Percentiles rank a stretch among this genome's conserved stretches.
Conservation (phyloP, 768 basidiomycete species). For the Lentinula aciculospora region DNA sequence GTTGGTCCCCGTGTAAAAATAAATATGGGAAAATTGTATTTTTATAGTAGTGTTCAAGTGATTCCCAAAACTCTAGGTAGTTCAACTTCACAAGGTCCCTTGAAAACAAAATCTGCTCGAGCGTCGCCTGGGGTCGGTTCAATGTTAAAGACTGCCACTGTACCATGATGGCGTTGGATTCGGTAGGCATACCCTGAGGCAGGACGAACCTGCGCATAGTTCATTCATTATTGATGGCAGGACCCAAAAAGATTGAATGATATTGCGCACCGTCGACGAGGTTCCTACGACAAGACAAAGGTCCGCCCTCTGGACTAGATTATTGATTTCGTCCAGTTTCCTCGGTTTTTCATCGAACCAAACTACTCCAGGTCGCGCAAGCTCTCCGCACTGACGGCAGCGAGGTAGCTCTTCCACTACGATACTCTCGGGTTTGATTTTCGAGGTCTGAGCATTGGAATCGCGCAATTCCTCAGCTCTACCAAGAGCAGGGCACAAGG, state of each 20-base stretch:
- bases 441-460: slow-evolving; percentile 6
- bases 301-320: slow-evolving; percentile 39
- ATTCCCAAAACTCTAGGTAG: background rate
- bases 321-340: slow-evolving; percentile 31
- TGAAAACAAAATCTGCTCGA: slow-evolving; percentile 45
- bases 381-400: background rate
- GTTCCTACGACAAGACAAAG: slow-evolving; percentile 52
- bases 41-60: background rate
- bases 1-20: too few species aligned
- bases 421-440: background rate
- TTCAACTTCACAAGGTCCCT: slow-evolving; percentile 32
- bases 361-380: slow-evolving; percentile 23
- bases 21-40: background rate
- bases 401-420: background rate
- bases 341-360: slow-evolving; percentile 51
- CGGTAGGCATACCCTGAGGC: slow-evolving; percentile 26
- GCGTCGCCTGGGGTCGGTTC: slow-evolving; percentile 27
- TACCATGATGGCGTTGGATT: slow-evolving; percentile 29
- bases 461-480: slow-evolving; percentile 36
- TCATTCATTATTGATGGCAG: background rate
- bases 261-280: slow-evolving; percentile 34
- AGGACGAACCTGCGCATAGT: slow-evolving; percentile 24
- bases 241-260: background rate
- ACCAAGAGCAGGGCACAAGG: slow-evolving; percentile 38
- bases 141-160: slow-evolving; percentile 34